Conservation (phyloP, 495 filamentous ascomycete genomes). For the Lentithecium fluviatile region DNA sequence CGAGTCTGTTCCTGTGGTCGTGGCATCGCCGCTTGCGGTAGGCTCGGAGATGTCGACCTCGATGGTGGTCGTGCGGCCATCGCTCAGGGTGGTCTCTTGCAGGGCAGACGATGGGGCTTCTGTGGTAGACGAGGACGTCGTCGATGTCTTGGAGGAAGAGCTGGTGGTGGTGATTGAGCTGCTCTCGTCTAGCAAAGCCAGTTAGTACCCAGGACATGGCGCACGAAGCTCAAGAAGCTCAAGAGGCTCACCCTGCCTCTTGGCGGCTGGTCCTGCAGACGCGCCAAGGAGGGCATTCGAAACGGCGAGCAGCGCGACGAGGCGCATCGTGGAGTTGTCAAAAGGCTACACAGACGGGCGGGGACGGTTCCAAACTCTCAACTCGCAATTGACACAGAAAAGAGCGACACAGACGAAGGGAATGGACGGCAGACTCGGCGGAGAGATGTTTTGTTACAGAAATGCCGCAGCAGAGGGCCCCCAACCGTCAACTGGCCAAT, state of each 20-base stretch:
- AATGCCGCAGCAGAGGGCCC: background rate
- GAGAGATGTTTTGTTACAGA: background rate
- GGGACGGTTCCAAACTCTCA: background rate
- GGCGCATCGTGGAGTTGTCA: conserved; percentile 18
- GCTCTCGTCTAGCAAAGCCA: background rate
- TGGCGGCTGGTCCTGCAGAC: conserved; percentile 29
- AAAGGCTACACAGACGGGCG: background rate
- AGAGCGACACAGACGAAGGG: background rate
- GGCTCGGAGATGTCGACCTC: conserved; percentile 21
- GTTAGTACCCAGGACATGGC: conserved; percentile 3
- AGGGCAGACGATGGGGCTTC: conserved; percentile 22
- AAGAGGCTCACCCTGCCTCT: conserved; percentile 36
- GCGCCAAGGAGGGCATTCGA: conserved; percentile 27
- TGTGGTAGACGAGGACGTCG: conserved; percentile 2
- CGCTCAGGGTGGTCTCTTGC: conserved; percentile 17
- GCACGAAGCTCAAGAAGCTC: background rate
- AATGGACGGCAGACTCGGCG: background rate
- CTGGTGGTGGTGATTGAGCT: background rate
- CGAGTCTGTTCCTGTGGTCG: conserved; percentile 15
- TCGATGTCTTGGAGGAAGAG: background rate
- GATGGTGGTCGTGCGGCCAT: conserved; percentile 30
- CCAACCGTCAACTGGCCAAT: background rate
- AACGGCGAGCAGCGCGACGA: conserved; percentile 23
- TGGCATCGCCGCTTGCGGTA: conserved; percentile 1
- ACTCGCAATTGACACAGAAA: conserved; percentile 11